Percentiles rank a stretch among this genome's conserved stretches.
Evolutionary conservation across 768 basidiomycete species (phyloP).

Genomic region (Heimioporus sp.): DNA sequence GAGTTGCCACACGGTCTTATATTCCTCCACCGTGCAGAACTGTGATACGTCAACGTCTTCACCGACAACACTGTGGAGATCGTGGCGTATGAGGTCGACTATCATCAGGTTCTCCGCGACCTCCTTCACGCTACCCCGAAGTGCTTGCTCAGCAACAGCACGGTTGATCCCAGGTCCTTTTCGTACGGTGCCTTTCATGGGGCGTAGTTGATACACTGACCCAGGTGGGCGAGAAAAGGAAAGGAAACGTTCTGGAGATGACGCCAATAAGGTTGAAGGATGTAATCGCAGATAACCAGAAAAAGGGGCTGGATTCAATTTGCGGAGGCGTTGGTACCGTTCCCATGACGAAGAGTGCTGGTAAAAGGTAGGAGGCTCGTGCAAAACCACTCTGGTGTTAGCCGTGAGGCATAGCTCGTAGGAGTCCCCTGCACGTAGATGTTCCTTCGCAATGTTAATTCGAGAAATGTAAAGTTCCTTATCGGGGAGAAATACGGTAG

Average conservation of each 20-base stretch:
- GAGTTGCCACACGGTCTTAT: slow-evolving; percentile 92
- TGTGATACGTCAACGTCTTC: slow-evolving; percentile 80
- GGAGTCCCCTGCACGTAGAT: slow-evolving; percentile 79
- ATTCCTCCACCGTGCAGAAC: slow-evolving; percentile 87
- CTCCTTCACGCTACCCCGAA: slow-evolving; percentile 77
- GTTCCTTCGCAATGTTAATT: slow-evolving; percentile 69
- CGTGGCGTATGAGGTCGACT: slow-evolving; percentile 92
- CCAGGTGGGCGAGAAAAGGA: slow-evolving; percentile 68
- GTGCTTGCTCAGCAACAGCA: slow-evolving; percentile 59
- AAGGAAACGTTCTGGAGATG: slow-evolving; percentile 91
- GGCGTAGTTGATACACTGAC: slow-evolving; percentile 76
- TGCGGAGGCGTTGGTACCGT: slow-evolving; percentile 68
- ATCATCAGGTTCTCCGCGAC: slow-evolving; percentile 98
- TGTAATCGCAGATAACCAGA: slow-evolving; percentile 78
- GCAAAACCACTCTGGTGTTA: slow-evolving; percentile 55
- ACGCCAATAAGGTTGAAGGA: slow-evolving; percentile 76
- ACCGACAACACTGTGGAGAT: slow-evolving; percentile 81
- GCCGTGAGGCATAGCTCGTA: slow-evolving; percentile 94
- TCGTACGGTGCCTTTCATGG: slow-evolving; percentile 90
- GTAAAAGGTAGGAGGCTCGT: slow-evolving; percentile 26
- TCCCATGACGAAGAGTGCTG: slow-evolving; percentile 54
- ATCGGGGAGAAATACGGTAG: slow-evolving; percentile 52
- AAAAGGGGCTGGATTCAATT: slow-evolving; percentile 85
- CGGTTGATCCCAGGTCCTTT: slow-evolving; percentile 65
- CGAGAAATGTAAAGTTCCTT: slow-evolving; percentile 60